Conservation (phyloP, 176 grass and related monocot species). For the Melocanna baccifera region DNA sequence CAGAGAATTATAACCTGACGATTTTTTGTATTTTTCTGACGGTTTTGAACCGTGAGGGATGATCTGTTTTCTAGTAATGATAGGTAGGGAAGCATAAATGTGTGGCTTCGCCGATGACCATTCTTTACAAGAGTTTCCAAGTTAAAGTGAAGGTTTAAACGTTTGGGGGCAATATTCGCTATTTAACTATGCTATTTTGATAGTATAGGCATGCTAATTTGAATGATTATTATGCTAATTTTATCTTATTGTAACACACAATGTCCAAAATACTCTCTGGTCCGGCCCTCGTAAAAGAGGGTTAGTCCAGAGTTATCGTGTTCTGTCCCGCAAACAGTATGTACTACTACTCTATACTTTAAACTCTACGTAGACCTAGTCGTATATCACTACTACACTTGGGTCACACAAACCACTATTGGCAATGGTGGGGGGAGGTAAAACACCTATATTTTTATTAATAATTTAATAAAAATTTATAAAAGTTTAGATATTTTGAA, state of each 20-base stretch:
- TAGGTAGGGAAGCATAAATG: neutral
- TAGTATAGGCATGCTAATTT: neutral
- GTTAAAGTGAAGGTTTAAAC: neutral
- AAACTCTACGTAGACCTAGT: neutral
- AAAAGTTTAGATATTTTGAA: too few species aligned
- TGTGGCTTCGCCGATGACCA: neutral
- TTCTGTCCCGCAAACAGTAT: neutral
- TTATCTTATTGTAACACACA: neutral
- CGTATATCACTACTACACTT: neutral
- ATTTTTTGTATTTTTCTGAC: too few species aligned
- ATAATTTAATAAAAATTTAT: too few species aligned
- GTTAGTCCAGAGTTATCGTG: neutral
- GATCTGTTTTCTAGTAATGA: too few species aligned
- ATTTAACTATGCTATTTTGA: neutral
- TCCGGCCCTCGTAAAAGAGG: too few species aligned
- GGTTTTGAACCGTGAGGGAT: too few species aligned
- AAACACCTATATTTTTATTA: too few species aligned
- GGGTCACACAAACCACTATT: neutral
- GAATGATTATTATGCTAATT: neutral
- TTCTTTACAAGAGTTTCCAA: neutral
- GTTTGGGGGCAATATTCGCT: neutral
- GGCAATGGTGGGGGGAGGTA: too few species aligned
- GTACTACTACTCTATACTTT: neutral
- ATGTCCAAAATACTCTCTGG: neutral
- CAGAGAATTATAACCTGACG: too few species aligned